Evolutionary conservation across 2,329 filamentous ascomycete species (phyloP).

Genomic region (Aspergillus oerlinghausenensis): DNA sequence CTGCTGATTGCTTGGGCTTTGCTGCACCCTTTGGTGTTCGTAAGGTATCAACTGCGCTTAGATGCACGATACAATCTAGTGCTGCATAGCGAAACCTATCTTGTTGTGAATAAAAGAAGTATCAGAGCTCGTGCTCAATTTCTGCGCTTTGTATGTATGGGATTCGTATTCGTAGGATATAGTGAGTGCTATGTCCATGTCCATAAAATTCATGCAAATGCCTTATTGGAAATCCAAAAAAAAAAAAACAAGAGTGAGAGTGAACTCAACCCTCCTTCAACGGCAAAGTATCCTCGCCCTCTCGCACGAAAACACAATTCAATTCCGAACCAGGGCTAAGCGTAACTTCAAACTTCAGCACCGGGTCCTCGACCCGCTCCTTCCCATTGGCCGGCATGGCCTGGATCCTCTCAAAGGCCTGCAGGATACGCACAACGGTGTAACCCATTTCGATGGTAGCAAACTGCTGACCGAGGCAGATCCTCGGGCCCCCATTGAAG

Average conservation of each 20-base stretch:
- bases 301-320: slow-evolving; percentile 37
- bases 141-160: background rate
- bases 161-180: background rate
- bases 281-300: slow-evolving; percentile 14
- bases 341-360: slow-evolving; percentile 35
- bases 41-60: background rate
- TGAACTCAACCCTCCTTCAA: background rate
- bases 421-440: slow-evolving; percentile 40
- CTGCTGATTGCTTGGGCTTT: no score
- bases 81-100: background rate
- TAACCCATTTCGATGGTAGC: slow-evolving; percentile 57
- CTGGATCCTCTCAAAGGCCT: slow-evolving; percentile 37
- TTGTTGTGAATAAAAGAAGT: background rate
- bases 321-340: slow-evolving; percentile 35
- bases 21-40: no score
- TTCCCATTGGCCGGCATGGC: slow-evolving; percentile 29
- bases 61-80: background rate
- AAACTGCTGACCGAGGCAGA: slow-evolving; percentile 58
- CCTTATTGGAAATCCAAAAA: background rate
- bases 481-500: slow-evolving; percentile 50
- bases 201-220: background rate
- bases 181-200: background rate
- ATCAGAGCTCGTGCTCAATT: background rate
- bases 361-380: slow-evolving; percentile 32
- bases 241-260: no score